A percentile compares a stretch with the other conserved stretches of the same genome.
phyloP scores from a whole-genome alignment of 129 eudicot genomes.

The Pittosporum tobira region DNA sequence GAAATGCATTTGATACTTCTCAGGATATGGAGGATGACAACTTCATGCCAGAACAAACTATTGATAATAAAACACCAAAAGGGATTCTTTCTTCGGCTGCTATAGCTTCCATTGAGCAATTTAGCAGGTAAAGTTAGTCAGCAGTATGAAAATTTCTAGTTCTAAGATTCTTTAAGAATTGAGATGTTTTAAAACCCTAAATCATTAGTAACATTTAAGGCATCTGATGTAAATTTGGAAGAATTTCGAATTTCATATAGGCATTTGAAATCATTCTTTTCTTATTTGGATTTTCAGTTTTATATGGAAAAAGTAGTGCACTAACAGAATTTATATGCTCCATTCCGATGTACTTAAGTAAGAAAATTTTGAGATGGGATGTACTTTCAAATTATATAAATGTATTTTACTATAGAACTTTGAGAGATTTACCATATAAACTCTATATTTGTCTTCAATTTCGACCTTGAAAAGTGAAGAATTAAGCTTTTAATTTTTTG shows the following conservation, averaged over 20 bases:
- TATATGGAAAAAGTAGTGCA: not conserved
- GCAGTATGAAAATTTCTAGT: not conserved
- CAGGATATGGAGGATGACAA: constrained; percentile 64
- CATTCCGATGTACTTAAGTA: not conserved
- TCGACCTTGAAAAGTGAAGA: constrained; percentile 6
- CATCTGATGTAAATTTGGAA: not conserved
- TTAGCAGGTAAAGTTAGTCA: constrained; percentile 62
- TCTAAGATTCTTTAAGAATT: not conserved
- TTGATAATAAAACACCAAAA: constrained; percentile 52
- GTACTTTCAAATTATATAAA: not conserved
- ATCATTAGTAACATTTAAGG: not conserved
- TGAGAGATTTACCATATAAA: not conserved
- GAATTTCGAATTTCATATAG: too few species aligned
- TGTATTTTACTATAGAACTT: not conserved
- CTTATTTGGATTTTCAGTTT: not conserved
- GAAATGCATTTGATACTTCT: constrained; percentile 32
- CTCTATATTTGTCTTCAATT: not conserved
- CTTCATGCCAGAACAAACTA: constrained; percentile 66
- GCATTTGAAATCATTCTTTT: not conserved
- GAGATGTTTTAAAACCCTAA: not conserved
- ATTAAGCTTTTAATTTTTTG: constrained; percentile 15
- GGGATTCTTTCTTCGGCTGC: constrained; percentile 87
- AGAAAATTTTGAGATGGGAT: not conserved
- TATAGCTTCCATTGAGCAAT: constrained; percentile 85
- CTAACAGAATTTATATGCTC: not conserved